phyloP scores from a whole-genome alignment of 257 asterid species.

The Przewalskia tangutica region DNA sequence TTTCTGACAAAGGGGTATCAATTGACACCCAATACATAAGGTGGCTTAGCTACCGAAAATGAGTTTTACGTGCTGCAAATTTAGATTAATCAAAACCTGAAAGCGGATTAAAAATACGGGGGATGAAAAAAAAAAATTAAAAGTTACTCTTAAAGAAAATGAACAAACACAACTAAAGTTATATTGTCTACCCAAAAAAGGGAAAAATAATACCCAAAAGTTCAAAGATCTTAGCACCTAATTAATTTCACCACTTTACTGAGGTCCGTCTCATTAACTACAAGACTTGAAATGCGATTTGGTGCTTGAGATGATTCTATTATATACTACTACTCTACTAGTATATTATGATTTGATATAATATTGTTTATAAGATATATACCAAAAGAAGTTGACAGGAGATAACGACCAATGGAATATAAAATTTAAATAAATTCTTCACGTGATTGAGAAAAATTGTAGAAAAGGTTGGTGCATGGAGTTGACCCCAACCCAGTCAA shows the following conservation, averaged over 20 bases:
- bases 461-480: neutral
- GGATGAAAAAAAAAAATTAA: no score
- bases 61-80: no score
- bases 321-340: no score
- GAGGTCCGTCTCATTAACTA: neutral
- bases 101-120: no score
- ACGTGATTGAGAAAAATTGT: neutral
- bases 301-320: neutral
- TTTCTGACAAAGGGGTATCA: no score
- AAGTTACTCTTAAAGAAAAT: no score
- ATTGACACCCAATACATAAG: no score
- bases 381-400: neutral
- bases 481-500: neutral
- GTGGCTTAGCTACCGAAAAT: no score
- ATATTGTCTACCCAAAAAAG: no score
- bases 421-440: neutral
- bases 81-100: no score
- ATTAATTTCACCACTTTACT: neutral
- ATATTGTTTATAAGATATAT: neutral
- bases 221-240: neutral
- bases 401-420: neutral
- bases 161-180: no score
- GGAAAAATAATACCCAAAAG: neutral
- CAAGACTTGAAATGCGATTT: neutral
- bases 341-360: no score